A percentile compares a stretch with the other conserved stretches of the same genome.
Evolutionary conservation across 805 yeast species (phyloP).

Genomic region (Saccharomycopsis sp.): DNA sequence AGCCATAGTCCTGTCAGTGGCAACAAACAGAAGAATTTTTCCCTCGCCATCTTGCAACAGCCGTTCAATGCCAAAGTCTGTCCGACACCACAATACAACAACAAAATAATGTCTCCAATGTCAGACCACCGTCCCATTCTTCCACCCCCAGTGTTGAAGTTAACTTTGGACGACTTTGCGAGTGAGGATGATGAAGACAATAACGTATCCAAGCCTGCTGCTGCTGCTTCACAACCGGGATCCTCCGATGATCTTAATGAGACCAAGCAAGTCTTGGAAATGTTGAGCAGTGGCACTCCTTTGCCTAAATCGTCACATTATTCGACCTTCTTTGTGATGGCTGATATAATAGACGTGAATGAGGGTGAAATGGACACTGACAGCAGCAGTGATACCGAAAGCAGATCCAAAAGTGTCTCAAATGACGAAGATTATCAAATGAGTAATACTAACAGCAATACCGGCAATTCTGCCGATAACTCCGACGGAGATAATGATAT

Average conservation of each 20-base stretch:
- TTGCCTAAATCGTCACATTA: constrained; percentile 15
- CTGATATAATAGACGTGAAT: constrained; percentile 12
- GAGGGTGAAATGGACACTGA: constrained; percentile 2
- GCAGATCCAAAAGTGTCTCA: background rate
- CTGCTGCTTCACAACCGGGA: background rate
- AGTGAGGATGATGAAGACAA: background rate
- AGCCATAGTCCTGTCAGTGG: too few relatives aligned
- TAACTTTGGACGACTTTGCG: constrained; percentile 17
- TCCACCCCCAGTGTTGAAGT: constrained; percentile 30
- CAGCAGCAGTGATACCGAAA: background rate
- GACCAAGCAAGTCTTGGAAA: constrained; percentile 13
- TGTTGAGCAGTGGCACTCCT: constrained; percentile 6
- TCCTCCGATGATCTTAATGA: constrained; percentile 7
- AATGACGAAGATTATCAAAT: constrained; percentile 4
- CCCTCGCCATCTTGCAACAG: constrained; percentile 25
- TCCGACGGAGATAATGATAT: too few relatives aligned
- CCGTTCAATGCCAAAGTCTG: constrained; percentile 30
- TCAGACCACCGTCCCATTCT: constrained; percentile 31
- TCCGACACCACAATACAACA: constrained; percentile 20
- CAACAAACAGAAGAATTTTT: constrained; percentile 20
- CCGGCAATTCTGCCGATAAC: too few relatives aligned
- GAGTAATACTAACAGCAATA: background rate
- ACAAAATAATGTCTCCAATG: constrained; percentile 25
- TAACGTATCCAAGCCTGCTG: background rate
- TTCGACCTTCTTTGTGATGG: constrained; percentile 19